phyloP scores from a whole-genome alignment of 257 asterid genomes.

The Gardenia jasminoides region DNA sequence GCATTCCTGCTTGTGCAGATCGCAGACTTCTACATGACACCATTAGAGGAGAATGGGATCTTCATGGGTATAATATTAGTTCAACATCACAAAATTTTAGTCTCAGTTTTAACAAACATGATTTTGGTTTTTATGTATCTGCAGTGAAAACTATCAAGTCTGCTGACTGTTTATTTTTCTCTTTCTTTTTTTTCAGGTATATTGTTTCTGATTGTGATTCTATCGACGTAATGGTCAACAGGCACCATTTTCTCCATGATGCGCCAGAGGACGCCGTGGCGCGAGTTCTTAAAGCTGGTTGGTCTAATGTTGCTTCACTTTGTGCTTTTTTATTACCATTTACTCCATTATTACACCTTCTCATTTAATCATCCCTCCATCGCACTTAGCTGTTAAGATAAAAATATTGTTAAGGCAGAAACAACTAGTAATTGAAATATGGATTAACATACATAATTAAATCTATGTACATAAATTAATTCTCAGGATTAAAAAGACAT shows the following conservation, averaged over 20 bases:
- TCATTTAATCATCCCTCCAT: too few species aligned
- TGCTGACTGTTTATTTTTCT: too few species aligned
- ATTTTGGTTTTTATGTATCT: too few species aligned
- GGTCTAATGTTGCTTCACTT: background rate
- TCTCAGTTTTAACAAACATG: background rate
- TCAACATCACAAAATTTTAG: background rate
- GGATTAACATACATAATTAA: too few species aligned
- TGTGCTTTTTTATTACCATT: background rate
- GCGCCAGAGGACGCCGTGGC: slow-evolving; percentile 45
- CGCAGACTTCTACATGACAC: slow-evolving; percentile 28
- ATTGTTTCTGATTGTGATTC: slow-evolving; percentile 57
- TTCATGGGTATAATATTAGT: slow-evolving; percentile 40
- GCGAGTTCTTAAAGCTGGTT: slow-evolving; percentile 45
- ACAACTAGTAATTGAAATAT: too few species aligned
- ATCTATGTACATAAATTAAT: too few species aligned
- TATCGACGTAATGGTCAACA: slow-evolving; percentile 29
- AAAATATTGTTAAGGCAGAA: too few species aligned
- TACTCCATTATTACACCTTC: too few species aligned
- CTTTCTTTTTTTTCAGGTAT: slow-evolving; percentile 11
- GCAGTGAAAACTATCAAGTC: too few species aligned
- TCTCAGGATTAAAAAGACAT: too few species aligned
- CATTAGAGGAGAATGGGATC: slow-evolving; percentile 43
- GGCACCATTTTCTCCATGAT: slow-evolving; percentile 32
- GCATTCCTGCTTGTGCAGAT: slow-evolving; percentile 55
- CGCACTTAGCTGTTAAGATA: too few species aligned